Evolutionary conservation across 352 stramenopile species (phyloP).

Genomic region (Aphanomyces euteiches): DNA sequence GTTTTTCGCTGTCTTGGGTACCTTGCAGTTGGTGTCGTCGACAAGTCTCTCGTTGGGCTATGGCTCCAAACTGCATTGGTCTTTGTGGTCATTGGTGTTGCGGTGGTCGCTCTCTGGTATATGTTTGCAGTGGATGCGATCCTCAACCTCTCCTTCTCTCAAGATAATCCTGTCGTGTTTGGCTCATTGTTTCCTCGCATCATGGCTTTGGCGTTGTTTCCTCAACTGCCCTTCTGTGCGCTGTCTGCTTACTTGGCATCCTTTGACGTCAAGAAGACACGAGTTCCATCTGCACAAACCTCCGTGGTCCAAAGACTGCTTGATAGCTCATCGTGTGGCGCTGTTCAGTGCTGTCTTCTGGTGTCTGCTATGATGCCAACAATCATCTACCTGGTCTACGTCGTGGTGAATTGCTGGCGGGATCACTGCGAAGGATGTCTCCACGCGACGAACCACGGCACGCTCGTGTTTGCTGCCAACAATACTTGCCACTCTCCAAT

Average conservation of each 20-base stretch:
- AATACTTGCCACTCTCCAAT: not conserved
- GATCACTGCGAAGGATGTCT: not conserved
- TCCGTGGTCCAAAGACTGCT: not conserved
- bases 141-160: not conserved
- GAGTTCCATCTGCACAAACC: not conserved
- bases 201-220: not conserved
- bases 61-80: slow-evolving; percentile 26
- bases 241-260: slow-evolving; percentile 11
- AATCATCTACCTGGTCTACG: not conserved
- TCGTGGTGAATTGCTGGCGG: not conserved
- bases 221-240: not conserved
- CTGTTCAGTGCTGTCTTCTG: not conserved
- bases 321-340: not conserved
- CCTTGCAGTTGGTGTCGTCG: not conserved
- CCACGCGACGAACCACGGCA: not conserved
- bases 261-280: no score
- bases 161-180: slow-evolving; percentile 5
- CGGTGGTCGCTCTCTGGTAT: slow-evolving; percentile 13
- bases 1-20: not conserved
- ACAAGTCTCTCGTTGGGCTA: not conserved
- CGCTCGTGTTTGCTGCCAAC: not conserved
- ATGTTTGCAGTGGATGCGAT: not conserved
- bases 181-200: not conserved
- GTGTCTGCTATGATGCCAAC: not conserved
- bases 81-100: not conserved